Base-by-base conservation (phyloP, 1,284 basidiomycete genomes). In the Boletus sp. region DNA sequence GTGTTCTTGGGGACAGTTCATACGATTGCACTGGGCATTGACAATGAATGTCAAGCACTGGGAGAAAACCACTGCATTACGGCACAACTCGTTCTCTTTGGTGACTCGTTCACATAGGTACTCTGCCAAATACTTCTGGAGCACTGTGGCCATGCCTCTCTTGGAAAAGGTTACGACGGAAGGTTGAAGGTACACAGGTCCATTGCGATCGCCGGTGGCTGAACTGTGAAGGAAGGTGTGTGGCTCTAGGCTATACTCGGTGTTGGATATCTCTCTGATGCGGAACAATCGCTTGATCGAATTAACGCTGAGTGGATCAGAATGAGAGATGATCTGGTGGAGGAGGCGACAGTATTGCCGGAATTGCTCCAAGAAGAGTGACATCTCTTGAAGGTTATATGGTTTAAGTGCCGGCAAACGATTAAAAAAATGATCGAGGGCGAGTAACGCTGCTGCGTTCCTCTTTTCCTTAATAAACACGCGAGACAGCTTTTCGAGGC, bases 1-100 rank as follows among this genome's bases (percentile, higher is more conserved):
- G 59, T 84, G 83, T 4, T 74, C 71, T 33, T 70, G 68, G 8
- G 70, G 70, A 58, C 82, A 84, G 0, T 69, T 51, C 0, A 2
- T 1, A 6, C 74, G 65, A 37, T 73, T 68, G 58, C 83, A 84
- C 4, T 65, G 57, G 12, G 5, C 18, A 4, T 0, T 66, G 67
- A 77, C 60, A 4, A 69, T 61, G 52, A 67, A 74, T 0, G 65
- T 62, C n/a, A 80, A 64, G 57, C 82, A 84, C 1, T 74, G 77
- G 4, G 70, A 73, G 41, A 82, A 74, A 5, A 72, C 73, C 1
- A 60, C 56, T 1, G 74, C 68, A 1, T 63, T 45, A 36, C 47
- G 64, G 53, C 77, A 78, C 8, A 66, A 37, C 0, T 67, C 53
- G n/a, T 78, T 75, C 57, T 81, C 78, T 20, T 67, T 61, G 0